Evolutionary conservation across 1,139 yeast genomes (phyloP).

Genomic region (Zygosaccharomyces pseudobailii): DNA sequence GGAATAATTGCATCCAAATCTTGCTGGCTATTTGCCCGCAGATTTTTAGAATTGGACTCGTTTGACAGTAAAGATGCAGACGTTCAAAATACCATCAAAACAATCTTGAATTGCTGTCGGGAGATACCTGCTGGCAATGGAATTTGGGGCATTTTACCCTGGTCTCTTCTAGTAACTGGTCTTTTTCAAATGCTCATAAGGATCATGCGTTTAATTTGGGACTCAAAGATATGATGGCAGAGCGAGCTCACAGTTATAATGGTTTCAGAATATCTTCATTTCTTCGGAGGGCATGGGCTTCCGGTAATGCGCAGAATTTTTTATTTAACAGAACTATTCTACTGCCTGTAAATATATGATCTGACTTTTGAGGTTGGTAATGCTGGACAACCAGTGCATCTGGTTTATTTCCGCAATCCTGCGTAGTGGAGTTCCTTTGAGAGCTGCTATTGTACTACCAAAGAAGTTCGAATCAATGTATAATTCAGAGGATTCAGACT

Average conservation of each 20-base stretch:
- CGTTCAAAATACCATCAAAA: conserved; percentile 10
- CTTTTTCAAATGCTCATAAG: conserved; percentile 8
- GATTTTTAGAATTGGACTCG: conserved; percentile 8
- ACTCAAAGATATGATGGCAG: conserved; percentile 11
- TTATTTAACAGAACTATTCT: conserved; percentile 11
- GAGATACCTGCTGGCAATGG: conserved; percentile 13
- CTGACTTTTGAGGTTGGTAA: neutral
- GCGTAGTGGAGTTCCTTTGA: neutral
- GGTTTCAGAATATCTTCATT: conserved; percentile 15
- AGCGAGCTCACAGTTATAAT: conserved; percentile 16
- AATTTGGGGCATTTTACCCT: conserved; percentile 16
- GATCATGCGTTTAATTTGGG: conserved; percentile 12
- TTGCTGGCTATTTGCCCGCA: conserved; percentile 14
- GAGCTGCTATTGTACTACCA: neutral
- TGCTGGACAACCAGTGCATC: neutral
- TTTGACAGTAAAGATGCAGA: conserved; percentile 7
- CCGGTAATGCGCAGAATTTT: conserved; percentile 9
- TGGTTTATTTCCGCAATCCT: neutral
- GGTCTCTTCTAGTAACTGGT: conserved; percentile 15
- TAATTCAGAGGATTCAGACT: neutral
- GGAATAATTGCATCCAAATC: conserved; percentile 13
- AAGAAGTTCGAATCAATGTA: neutral
- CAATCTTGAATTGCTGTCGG: conserved; percentile 7
- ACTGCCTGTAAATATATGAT: conserved; percentile 11
- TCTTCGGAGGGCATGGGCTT: conserved; percentile 16